Percentiles rank a stretch among this genome's conserved stretches.
These are phyloP conservation scores for Aspergillus sp. DNA, from an alignment of 2,329 filamentous ascomycete species.

Conservation along the genomic window DNA sequence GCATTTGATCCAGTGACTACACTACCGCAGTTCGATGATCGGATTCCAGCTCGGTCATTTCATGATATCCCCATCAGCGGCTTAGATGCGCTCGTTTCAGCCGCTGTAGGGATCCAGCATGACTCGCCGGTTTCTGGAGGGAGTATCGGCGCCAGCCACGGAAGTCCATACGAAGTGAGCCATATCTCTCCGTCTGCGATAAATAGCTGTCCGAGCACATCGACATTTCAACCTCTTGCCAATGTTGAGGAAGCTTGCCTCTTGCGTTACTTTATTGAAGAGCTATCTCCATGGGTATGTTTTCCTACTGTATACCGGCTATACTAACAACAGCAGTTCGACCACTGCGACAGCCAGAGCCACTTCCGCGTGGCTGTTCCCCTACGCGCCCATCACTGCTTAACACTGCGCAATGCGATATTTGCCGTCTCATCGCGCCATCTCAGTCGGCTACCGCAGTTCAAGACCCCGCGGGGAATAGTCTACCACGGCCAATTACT, in stretches of 20 bases:
- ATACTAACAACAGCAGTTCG: constrained; percentile 17
- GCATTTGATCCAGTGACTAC: not conserved
- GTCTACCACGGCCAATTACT: constrained; percentile 18
- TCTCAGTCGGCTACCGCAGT: constrained; percentile 21
- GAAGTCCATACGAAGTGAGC: not conserved
- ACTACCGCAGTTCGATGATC: accelerated
- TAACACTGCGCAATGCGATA: constrained; percentile 22
- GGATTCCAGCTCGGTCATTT: not conserved
- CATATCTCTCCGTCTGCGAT: not conserved
- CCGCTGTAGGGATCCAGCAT: not conserved
- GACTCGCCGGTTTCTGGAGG: not conserved
- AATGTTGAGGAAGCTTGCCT: not conserved
- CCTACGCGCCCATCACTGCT: constrained; percentile 18
- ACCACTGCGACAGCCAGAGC: constrained; percentile 21
- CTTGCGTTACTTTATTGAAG: constrained; percentile 20
- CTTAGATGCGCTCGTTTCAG: not conserved
- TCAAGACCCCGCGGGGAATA: constrained; percentile 17
- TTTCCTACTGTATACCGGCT: too few relatives aligned
- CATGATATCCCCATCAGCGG: not conserved
- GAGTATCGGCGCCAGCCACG: not conserved
- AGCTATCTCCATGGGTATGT: constrained; percentile 27
- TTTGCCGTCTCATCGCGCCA: constrained; percentile 25
- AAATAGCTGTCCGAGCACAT: not conserved
- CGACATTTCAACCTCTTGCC: not conserved
- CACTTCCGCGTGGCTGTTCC: constrained; percentile 24